Evolutionary conservation across 2,329 filamentous ascomycete species (phyloP).

Genomic region (Cryphonectria nitschkei): DNA sequence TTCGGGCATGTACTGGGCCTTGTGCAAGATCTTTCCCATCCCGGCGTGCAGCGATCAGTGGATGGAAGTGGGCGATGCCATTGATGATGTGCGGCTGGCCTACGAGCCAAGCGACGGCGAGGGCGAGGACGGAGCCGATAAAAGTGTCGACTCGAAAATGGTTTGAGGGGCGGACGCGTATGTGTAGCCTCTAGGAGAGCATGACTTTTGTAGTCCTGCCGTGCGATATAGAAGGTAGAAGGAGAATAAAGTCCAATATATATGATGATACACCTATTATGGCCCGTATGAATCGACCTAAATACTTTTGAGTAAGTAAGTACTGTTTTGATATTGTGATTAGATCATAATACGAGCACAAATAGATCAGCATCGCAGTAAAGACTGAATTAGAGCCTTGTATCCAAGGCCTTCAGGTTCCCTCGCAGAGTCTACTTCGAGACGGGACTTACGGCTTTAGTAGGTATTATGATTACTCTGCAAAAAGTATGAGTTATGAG

Average conservation of each 20-base stretch:
- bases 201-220: too few relatives aligned
- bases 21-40: conserved; percentile 72
- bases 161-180: conserved; percentile 14
- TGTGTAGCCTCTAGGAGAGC: neutral
- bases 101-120: conserved; percentile 42
- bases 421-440: too few relatives aligned
- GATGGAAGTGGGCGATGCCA: conserved; percentile 74
- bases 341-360: too few relatives aligned
- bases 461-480: too few relatives aligned
- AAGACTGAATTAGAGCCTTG: too few relatives aligned
- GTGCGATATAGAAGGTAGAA: too few relatives aligned
- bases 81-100: conserved; percentile 56
- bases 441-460: too few relatives aligned
- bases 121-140: conserved; percentile 8
- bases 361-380: too few relatives aligned
- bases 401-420: neutral
- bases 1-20: conserved; percentile 65
- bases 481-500: too few relatives aligned
- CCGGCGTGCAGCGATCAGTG: conserved; percentile 75
- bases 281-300: too few relatives aligned
- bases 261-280: neutral
- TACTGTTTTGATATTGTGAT: too few relatives aligned
- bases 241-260: neutral
- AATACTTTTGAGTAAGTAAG: too few relatives aligned
- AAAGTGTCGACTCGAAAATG: conserved; percentile 22